Evolutionary conservation across 352 stramenopile genomes (phyloP), one percentile per base, ranked within the genome.

Genomic region (Globisporangium perplexum): DNA sequence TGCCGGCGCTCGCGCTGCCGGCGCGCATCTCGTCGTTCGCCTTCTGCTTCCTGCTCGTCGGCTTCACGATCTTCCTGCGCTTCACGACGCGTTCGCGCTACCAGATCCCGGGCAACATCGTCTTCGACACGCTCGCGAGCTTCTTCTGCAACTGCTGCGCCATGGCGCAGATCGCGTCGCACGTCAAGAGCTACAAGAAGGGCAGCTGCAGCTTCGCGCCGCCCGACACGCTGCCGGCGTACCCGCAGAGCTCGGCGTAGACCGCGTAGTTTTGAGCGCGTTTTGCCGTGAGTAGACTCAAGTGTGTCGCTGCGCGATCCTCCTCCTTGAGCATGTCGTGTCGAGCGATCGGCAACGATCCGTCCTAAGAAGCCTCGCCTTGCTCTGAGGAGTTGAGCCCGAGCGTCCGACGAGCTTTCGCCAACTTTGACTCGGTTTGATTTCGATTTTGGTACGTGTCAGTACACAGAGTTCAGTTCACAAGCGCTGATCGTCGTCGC

Each of bases 121-220:
- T 30, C 43, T 14, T 45, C 38, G 63, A 70, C 44, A 44, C 31
- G 20, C 53, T 59, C 24, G 55, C 46, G 26, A 43, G 38, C 10
- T 31, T 54, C 23, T 69, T 35, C 41, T 69, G 64, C 53, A 38
- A 22, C 14, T 67, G 53, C 48, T 72, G 65, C 44, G 33, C 58
- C 23, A 51, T 69, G 17, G 65, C 57, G 2, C 61, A 72, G 44
- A 52, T 66, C 60, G 51, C 56, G 1, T 63, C 55, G 26, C 64
- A 72, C 39, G 47, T 64, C 43, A 60, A 72, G 48, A 63, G 60
- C 49, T 72, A 69, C 51, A 58, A 54, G 20, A 59, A 53, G 33
- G 47, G 46, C 35, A 49, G 44, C 22, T 72, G 64, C 60, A 33
- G 39, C 43, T 63, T 72, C 47, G 49, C 23, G 3, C 39, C 60